phyloP scores from a whole-genome alignment of 1,139 yeast species.

The Lodderomyces elongisporus region DNA sequence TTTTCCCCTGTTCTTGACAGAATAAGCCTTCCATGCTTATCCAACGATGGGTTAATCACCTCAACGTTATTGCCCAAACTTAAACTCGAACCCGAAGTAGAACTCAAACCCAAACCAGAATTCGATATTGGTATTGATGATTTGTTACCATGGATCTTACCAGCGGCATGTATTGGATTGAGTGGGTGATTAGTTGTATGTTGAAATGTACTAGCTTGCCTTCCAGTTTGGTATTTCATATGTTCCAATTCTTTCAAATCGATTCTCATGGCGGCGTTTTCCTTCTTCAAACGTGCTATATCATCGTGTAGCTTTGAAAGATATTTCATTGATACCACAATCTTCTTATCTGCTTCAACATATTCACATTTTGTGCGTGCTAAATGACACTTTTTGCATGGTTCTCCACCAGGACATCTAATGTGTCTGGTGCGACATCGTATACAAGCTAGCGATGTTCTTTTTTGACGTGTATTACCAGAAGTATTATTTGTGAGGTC shows the following conservation, averaged over 20 bases:
- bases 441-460: slow-evolving; percentile 50
- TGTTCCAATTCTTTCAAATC: slow-evolving; percentile 31
- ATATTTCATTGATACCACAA: slow-evolving; percentile 73
- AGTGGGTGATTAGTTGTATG: not conserved
- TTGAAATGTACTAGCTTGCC: not conserved
- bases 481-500: too few species aligned
- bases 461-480: slow-evolving; percentile 17
- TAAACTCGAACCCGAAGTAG: not conserved
- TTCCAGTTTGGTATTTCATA: slow-evolving; percentile 1
- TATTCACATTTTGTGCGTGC: slow-evolving; percentile 67
- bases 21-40: slow-evolving; percentile 63
- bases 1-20: slow-evolving; percentile 72
- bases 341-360: slow-evolving; percentile 70
- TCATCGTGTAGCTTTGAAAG: slow-evolving; percentile 65
- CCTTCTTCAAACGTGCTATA: slow-evolving; percentile 46
- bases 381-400: slow-evolving; percentile 61
- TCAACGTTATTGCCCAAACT: slow-evolving; percentile 20
- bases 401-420: slow-evolving; percentile 78
- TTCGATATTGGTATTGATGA: slow-evolving; percentile 2
- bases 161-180: slow-evolving; percentile 6
- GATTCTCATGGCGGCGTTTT: slow-evolving; percentile 53
- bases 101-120: not conserved
- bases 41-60: slow-evolving; percentile 62
- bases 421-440: slow-evolving; percentile 73
- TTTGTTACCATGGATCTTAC: not conserved